Base-by-base conservation (phyloP, 495 filamentous ascomycete genomes). In the Clavariopsis aquatica region DNA sequence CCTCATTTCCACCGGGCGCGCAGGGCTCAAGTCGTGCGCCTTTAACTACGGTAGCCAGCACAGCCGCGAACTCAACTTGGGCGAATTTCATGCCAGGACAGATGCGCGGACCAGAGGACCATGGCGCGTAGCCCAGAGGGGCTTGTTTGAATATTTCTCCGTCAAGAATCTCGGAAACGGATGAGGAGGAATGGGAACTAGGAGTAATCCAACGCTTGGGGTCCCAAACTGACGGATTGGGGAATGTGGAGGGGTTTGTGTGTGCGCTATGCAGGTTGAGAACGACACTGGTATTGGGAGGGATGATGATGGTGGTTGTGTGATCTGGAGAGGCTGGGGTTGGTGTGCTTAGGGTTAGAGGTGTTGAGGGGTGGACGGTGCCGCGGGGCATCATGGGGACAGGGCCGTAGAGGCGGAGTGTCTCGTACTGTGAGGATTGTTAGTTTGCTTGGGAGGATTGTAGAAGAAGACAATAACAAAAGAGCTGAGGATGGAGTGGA, bases 71-170 rank as follows among this genome's bases (percentile, higher is more conserved):
- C 34, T 70, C 68, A 5, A 70, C 68, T 47, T 66, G 67, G 3
- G 67, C 31, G 52, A 70, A 66, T 41, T 70, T 70, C 58, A 65
- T 63, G 49, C 68, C 68, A 13, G 63, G 59, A 46, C 63, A 66
- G 23, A 64, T 34, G 1, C 64, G 58, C n/a, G 68, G 68, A 10
- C 68, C 68, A 0, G 12, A 9, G 36, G 63, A 53, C 68, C 68
- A 70, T 22, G 53, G 49, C 1, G 23, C 12, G 24, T 66, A 70
- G 13, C 52, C 62, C 20, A 34, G 36, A 6, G 49, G 38, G 12
- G 49, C 29, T 0, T 46, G 56, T 8, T 62, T 43, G 12, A 69
- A 45, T 13, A 36, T 36, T 28, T 69, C 62, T 28, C 65, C 62
- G 4, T 60, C 26, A 0, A 45, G 19, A 6, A 43, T 24, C 0